phyloP scores from a whole-genome alignment of 2,329 filamentous ascomycete species.

The Thelonectria blattea region DNA sequence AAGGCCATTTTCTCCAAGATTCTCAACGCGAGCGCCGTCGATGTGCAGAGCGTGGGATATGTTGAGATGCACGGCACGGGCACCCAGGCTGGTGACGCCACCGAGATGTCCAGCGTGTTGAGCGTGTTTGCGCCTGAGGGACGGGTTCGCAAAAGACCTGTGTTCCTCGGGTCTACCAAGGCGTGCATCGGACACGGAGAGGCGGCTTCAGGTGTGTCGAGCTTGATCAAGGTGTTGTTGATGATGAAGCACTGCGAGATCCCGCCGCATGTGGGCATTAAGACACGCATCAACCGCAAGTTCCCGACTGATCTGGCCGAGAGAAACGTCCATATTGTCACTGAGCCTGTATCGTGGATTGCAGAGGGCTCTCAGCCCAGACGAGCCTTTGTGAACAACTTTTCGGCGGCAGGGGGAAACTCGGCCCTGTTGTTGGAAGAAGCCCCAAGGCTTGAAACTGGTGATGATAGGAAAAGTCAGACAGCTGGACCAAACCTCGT shows the following conservation, averaged over 20 bases:
- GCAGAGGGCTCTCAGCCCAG: conserved; percentile 43
- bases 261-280: conserved; percentile 59
- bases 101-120: conserved; percentile 83
- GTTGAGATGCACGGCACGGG: conserved; percentile 93
- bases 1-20: conserved; percentile 66
- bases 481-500: conserved; percentile 17
- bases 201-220: conserved; percentile 60
- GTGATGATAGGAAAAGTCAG: not conserved
- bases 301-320: conserved; percentile 45
- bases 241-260: conserved; percentile 55
- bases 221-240: conserved; percentile 60
- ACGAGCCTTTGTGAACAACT: conserved; percentile 68
- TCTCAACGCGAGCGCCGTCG: conserved; percentile 73
- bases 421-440: conserved; percentile 68
- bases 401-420: conserved; percentile 74
- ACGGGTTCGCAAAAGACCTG: conserved; percentile 50
- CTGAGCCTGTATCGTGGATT: conserved; percentile 52
- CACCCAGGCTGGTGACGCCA: conserved; percentile 83
- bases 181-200: conserved; percentile 70
- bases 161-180: conserved; percentile 69
- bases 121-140: conserved; percentile 56
- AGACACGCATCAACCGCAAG: conserved; percentile 50
- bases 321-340: conserved; percentile 57
- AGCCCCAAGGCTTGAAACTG: conserved; percentile 41
- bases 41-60: conserved; percentile 78